Conservation (phyloP, 352 stramenopile species). For the Pythium chondricola region DNA sequence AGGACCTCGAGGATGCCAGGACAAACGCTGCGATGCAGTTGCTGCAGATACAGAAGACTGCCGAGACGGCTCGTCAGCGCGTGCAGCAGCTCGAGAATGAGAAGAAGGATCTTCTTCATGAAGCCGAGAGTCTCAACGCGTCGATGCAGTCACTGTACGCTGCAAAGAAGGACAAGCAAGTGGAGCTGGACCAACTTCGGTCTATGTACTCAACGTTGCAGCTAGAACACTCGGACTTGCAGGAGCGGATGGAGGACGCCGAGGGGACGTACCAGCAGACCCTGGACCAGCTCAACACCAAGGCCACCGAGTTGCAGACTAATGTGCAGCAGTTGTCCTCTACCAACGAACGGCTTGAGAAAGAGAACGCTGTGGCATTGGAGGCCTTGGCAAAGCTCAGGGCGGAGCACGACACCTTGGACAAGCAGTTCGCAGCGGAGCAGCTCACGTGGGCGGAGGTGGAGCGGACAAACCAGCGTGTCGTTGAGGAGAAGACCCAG, state of each 20-base stretch:
- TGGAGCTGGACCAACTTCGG: conserved; percentile 54
- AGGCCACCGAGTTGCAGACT: conserved; percentile 25
- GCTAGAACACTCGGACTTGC: conserved; percentile 43
- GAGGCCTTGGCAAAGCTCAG: conserved; percentile 16
- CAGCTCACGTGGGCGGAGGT: conserved; percentile 25
- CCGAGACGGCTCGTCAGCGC: conserved; percentile 41
- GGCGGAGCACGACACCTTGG: conserved; percentile 22
- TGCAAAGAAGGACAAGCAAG: conserved; percentile 40
- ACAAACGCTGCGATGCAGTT: conserved; percentile 29
- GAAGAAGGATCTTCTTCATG: conserved; percentile 58
- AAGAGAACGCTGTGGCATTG: conserved; percentile 12
- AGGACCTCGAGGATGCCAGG: conserved; percentile 44
- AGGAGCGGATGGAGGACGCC: conserved; percentile 46
- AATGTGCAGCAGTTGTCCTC: conserved; percentile 16
- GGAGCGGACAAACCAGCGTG: conserved; percentile 20
- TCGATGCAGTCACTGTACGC: conserved; percentile 51
- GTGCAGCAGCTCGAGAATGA: conserved; percentile 46
- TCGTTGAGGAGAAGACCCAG: conserved; percentile 42
- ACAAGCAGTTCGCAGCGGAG: conserved; percentile 19
- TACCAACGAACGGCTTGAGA: conserved; percentile 12
- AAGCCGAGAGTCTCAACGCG: conserved; percentile 54
- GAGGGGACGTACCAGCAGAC: conserved; percentile 27
- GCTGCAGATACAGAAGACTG: conserved; percentile 50
- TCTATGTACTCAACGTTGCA: conserved; percentile 40
- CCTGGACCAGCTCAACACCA: conserved; percentile 29